phyloP scores from a whole-genome alignment of 805 yeast genomes.

The Pichia insulana region DNA sequence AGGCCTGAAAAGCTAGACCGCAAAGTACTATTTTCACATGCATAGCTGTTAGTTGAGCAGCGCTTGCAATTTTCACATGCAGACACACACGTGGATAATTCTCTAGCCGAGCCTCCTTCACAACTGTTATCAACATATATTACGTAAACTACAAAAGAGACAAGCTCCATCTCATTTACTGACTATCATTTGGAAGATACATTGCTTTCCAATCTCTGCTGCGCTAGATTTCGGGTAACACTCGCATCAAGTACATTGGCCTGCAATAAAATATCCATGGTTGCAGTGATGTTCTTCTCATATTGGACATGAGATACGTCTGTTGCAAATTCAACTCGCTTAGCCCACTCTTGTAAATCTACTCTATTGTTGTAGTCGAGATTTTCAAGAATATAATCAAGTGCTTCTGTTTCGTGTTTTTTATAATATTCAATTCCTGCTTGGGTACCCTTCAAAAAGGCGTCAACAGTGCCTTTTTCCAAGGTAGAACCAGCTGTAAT shows the following conservation, averaged over 20 bases:
- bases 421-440: slow-evolving; percentile 64
- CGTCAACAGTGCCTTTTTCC: slow-evolving; percentile 22
- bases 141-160: no score
- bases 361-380: slow-evolving; percentile 61
- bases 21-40: background rate
- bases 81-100: background rate
- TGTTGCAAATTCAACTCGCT: slow-evolving; percentile 59
- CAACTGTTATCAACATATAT: background rate
- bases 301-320: slow-evolving; percentile 42
- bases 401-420: slow-evolving; percentile 52
- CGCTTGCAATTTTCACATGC: slow-evolving; percentile 1
- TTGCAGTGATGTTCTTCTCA: slow-evolving; percentile 42
- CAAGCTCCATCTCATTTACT: no score
- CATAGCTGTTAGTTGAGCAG: no score
- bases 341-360: slow-evolving; percentile 77
- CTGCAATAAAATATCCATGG: slow-evolving; percentile 45
- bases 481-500: slow-evolving; percentile 44
- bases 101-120: background rate
- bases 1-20: no score
- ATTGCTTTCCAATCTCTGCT: slow-evolving; percentile 1
- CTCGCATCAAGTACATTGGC: slow-evolving; percentile 48
- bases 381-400: slow-evolving; percentile 52
- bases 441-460: slow-evolving; percentile 47
- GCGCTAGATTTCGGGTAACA: slow-evolving; percentile 8
- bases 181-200: no score